phyloP scores from a whole-genome alignment of 768 basidiomycete genomes.

The Daedaleopsis sinensis region DNA sequence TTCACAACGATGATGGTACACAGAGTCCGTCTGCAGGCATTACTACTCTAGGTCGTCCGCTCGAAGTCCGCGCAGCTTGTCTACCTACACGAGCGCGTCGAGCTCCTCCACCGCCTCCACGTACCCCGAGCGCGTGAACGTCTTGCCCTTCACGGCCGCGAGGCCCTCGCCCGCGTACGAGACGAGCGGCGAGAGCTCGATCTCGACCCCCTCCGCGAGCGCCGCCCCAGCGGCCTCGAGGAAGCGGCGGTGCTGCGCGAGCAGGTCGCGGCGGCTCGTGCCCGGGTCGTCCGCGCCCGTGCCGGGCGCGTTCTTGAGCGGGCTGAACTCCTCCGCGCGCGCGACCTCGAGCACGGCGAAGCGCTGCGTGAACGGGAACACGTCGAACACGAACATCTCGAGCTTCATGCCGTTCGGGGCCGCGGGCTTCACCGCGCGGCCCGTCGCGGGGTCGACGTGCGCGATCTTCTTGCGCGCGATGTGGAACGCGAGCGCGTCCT shows the following conservation, averaged over 20 bases:
- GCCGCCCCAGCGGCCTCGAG: slow-evolving; percentile 77
- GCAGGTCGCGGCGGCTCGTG: slow-evolving; percentile 87
- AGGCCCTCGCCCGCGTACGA: slow-evolving; percentile 94
- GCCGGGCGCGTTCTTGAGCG: slow-evolving; percentile 96
- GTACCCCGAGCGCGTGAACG: slow-evolving; percentile 73
- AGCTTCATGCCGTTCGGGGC: slow-evolving; percentile 99
- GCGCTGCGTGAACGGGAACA: slow-evolving; percentile 86
- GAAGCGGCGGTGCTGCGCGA: slow-evolving; percentile 87
- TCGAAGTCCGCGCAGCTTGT: background rate
- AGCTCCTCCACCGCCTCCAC: slow-evolving; percentile 70
- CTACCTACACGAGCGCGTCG: slow-evolving; percentile 60
- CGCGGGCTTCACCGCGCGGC: slow-evolving; percentile 72
- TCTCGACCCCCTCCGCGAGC: slow-evolving; percentile 74
- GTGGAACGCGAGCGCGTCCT: slow-evolving; percentile 91
- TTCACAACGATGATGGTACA: slow-evolving; percentile 10
- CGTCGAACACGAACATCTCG: slow-evolving; percentile 98
- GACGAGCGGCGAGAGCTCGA: slow-evolving; percentile 88
- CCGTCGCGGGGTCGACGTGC: slow-evolving; percentile 70
- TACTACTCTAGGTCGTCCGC: background rate
- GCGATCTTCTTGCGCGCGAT: slow-evolving; percentile 98
- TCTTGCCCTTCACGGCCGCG: slow-evolving; percentile 75
- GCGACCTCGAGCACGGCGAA: slow-evolving; percentile 91
- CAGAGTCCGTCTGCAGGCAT: slow-evolving; percentile 20
- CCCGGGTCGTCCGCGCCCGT: slow-evolving; percentile 88
- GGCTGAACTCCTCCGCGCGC: slow-evolving; percentile 91